phyloP scores from a whole-genome alignment of 2,329 filamentous ascomycete species.

The Leptographium procerum region DNA sequence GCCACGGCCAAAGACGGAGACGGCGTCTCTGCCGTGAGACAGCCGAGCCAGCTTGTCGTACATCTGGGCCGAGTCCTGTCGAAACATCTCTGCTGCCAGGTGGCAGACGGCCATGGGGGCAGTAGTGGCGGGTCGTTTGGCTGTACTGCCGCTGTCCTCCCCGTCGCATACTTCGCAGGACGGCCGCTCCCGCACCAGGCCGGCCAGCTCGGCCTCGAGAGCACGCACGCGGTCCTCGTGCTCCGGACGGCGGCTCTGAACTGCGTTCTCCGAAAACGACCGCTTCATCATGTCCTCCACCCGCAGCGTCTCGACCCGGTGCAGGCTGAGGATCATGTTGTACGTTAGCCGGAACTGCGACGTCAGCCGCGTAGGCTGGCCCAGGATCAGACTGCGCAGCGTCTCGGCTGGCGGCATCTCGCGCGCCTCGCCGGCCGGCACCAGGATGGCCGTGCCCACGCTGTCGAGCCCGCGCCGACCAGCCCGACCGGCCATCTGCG shows the following conservation, averaged over 20 bases:
- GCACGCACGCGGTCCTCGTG: slow-evolving; percentile 91
- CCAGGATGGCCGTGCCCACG: slow-evolving; percentile 90
- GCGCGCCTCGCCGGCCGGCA: slow-evolving; percentile 65
- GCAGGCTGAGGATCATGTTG: slow-evolving; percentile 96
- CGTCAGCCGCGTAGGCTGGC: slow-evolving; percentile 85
- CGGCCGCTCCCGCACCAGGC: slow-evolving; percentile 63
- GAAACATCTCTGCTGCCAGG: slow-evolving; percentile 67
- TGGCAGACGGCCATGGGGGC: slow-evolving; percentile 72
- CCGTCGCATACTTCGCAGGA: slow-evolving; percentile 70
- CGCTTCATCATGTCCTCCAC: slow-evolving; percentile 99
- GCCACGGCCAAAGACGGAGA: slow-evolving; percentile 64
- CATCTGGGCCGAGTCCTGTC: slow-evolving; percentile 67
- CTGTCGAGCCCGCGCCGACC: slow-evolving; percentile 86
- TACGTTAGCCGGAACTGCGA: slow-evolving; percentile 97
- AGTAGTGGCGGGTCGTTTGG: not conserved
- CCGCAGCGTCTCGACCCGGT: slow-evolving; percentile 91
- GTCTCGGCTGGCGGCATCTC: slow-evolving; percentile 80
- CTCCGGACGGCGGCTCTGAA: slow-evolving; percentile 84
- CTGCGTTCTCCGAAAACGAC: slow-evolving; percentile 96
- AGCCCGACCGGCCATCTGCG: slow-evolving; percentile 94
- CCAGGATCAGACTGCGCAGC: slow-evolving; percentile 86
- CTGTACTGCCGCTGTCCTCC: not conserved
- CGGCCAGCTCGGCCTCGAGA: slow-evolving; percentile 82
- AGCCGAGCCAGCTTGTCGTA: slow-evolving; percentile 67
- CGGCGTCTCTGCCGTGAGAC: slow-evolving; percentile 57